Conservation (phyloP, 129 eudicot genomes). For the Escallonia rubra region DNA sequence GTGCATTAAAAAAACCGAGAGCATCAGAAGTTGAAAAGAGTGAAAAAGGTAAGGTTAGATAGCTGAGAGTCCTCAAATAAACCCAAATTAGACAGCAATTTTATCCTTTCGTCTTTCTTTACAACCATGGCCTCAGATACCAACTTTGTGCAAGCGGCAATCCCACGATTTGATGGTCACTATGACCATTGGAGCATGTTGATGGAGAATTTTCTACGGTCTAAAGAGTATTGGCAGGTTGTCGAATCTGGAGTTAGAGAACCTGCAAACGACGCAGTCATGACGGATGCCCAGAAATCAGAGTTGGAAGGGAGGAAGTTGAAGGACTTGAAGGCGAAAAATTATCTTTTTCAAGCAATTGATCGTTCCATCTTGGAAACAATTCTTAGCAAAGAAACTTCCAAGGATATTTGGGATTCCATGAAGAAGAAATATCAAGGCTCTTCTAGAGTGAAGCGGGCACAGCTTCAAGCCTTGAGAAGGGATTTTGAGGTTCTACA, state of each 20-base stretch:
- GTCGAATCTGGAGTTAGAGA: background rate
- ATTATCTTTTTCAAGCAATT: constrained; percentile 1
- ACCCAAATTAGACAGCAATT: too few species aligned
- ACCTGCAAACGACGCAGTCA: background rate
- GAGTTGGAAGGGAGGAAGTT: background rate
- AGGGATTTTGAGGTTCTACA: background rate
- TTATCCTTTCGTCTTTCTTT: too few species aligned
- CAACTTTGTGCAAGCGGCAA: background rate
- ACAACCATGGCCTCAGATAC: background rate
- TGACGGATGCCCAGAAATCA: background rate
- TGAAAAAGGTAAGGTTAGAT: too few species aligned
- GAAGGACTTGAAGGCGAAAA: background rate
- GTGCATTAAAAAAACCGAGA: too few species aligned
- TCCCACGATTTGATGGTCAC: constrained; percentile 2
- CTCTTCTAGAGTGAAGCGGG: background rate
- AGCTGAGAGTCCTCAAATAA: too few species aligned
- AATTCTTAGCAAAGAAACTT: background rate
- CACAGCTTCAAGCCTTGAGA: background rate
- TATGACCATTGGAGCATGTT: constrained; percentile 1
- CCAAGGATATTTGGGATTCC: constrained; percentile 2
- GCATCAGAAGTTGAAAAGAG: too few species aligned
- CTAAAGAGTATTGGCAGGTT: background rate
- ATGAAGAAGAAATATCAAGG: constrained; percentile 3
- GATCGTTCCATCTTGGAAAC: background rate
- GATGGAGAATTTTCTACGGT: background rate